Conservation (phyloP, 2,329 filamentous ascomycete species). For the Cordyceps tenuipes region DNA sequence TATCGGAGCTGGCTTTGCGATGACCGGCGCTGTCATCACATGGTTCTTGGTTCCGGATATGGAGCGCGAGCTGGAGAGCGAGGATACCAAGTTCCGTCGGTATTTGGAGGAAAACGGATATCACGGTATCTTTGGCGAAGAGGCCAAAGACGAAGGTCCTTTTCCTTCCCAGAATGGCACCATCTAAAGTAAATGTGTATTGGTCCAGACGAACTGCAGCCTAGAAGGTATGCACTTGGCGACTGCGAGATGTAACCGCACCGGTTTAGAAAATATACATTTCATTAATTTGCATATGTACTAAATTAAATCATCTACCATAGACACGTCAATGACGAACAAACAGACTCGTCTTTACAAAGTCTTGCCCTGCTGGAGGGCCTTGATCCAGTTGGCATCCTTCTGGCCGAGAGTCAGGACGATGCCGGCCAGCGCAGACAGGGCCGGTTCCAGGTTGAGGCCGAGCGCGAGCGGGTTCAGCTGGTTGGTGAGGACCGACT, state of each 20-base stretch:
- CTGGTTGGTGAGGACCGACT: background rate
- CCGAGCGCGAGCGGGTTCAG: conserved; percentile 9
- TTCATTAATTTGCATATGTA: too few species aligned
- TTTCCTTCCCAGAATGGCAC: background rate
- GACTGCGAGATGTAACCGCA: background rate
- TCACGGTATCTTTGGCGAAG: conserved; percentile 12
- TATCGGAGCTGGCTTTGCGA: conserved; percentile 21
- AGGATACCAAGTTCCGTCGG: conserved; percentile 15
- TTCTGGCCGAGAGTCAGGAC: conserved; percentile 4
- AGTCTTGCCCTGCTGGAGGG: background rate
- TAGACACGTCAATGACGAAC: too few species aligned
- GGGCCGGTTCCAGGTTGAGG: conserved; percentile 5
- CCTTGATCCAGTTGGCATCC: background rate
- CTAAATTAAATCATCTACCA: too few species aligned
- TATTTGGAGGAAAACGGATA: conserved; percentile 17
- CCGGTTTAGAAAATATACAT: too few species aligned
- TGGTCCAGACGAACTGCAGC: background rate
- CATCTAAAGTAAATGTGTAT: background rate
- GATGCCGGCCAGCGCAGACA: background rate
- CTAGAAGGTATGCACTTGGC: background rate
- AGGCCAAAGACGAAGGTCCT: background rate
- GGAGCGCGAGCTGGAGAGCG: conserved; percentile 15
- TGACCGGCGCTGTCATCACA: conserved; percentile 17
- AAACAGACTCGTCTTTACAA: background rate
- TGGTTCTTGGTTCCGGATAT: conserved; percentile 21